Conservation (phyloP, 768 basidiomycete genomes). For the Lactarius akahatsu region DNA sequence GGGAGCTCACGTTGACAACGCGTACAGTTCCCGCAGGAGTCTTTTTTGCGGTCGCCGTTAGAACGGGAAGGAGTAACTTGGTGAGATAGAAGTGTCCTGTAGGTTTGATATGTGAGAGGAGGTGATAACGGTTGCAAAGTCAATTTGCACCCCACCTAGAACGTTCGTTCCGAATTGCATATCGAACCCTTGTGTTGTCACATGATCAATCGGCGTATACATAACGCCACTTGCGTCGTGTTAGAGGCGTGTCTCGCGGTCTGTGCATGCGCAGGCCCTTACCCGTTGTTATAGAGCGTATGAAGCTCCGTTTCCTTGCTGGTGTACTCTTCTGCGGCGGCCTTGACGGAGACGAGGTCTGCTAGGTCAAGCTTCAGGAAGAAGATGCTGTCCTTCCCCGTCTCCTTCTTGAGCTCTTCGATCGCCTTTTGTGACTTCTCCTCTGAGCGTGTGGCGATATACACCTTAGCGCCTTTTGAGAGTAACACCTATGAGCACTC, state of each 20-base stretch:
- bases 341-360: conserved; percentile 5
- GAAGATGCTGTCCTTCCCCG: conserved; percentile 19
- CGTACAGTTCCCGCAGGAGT: conserved; percentile 28
- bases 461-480: conserved; percentile 25
- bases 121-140: not conserved
- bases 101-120: not conserved
- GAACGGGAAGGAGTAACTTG: conserved; percentile 33
- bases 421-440: conserved; percentile 9
- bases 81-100: conserved; percentile 31
- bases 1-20: conserved; percentile 31
- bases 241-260: not conserved
- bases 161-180: conserved; percentile 30
- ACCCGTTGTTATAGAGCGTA: conserved; percentile 15
- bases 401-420: conserved; percentile 15
- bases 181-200: conserved; percentile 30
- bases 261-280: not conserved
- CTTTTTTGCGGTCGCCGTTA: conserved; percentile 27
- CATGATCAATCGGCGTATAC: conserved; percentile 10
- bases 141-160: conserved; percentile 14
- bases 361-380: conserved; percentile 20
- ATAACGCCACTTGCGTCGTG: conserved; percentile 17
- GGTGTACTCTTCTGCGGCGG: conserved; percentile 12
- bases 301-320: conserved; percentile 21
- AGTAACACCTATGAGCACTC: conserved; percentile 17
- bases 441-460: conserved; percentile 19